phyloP scores from a whole-genome alignment of 2,329 filamentous ascomycete genomes.

The Xylaria sp. region DNA sequence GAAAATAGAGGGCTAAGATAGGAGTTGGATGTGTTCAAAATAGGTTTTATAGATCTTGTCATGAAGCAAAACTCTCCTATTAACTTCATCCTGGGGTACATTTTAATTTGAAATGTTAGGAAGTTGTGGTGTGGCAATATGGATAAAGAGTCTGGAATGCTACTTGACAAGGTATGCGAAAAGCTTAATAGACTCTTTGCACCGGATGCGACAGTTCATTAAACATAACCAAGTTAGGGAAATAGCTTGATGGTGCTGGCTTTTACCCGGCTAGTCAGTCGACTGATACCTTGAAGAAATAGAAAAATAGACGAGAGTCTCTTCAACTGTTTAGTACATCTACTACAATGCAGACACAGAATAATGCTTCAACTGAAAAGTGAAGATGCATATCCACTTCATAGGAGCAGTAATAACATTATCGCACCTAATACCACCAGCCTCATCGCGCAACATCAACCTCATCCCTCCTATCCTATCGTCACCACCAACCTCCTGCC shows the following conservation, averaged over 20 bases:
- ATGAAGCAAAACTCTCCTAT: not conserved
- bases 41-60: not conserved
- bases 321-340: not conserved
- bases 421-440: not conserved
- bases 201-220: not conserved
- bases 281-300: not conserved
- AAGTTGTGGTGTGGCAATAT: conserved; percentile 24
- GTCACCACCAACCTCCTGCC: conserved; percentile 4
- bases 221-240: conserved; percentile 7
- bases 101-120: not conserved
- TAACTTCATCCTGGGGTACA: not conserved
- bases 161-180: conserved; percentile 7
- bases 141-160: conserved; percentile 33
- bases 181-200: not conserved
- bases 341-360: not conserved
- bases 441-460: not conserved
- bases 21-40: not conserved
- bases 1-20: not conserved
- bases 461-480: not conserved
- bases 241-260: not conserved
- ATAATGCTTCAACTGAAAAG: not conserved
- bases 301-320: not conserved
- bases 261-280: conserved; percentile 21
- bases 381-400: conserved; percentile 18
- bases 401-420: not conserved